phyloP scores from a whole-genome alignment of 768 basidiomycete genomes.

The Tubosaeta sp. region DNA sequence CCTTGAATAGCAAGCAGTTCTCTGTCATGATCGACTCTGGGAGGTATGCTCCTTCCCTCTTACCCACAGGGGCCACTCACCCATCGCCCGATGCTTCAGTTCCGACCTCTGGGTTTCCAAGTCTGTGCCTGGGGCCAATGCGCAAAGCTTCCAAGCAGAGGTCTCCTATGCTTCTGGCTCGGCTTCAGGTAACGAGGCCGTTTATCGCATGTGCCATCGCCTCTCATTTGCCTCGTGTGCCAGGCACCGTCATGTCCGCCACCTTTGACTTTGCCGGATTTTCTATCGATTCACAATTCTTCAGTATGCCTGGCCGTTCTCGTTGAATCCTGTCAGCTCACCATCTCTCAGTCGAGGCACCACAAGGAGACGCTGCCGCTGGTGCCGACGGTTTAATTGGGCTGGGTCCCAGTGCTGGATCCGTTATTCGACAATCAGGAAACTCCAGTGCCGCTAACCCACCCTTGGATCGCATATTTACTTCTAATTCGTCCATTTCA shows the following conservation, averaged over 20 bases:
- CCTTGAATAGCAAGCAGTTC: constrained; percentile 34
- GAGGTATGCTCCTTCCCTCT: constrained; percentile 30
- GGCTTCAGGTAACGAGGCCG: constrained; percentile 38
- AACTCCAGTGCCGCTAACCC: constrained; percentile 42
- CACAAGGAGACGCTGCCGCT: constrained; percentile 2
- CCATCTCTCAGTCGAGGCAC: constrained; percentile 18
- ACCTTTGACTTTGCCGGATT: constrained; percentile 31
- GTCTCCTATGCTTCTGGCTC: constrained; percentile 54
- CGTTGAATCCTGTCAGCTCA: constrained; percentile 1
- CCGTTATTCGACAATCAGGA: constrained; percentile 38
- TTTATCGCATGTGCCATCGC: background rate
- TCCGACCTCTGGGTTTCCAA: constrained; percentile 63
- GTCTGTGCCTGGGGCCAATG: constrained; percentile 35
- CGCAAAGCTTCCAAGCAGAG: constrained; percentile 35
- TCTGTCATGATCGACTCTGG: constrained; percentile 42
- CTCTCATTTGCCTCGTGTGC: background rate
- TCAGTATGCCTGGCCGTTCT: constrained; percentile 3
- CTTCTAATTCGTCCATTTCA: constrained; percentile 48
- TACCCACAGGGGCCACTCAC: background rate
- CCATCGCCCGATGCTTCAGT: constrained; percentile 38
- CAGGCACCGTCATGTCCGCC: constrained; percentile 30
- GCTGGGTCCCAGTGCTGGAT: constrained; percentile 60
- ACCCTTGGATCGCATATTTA: constrained; percentile 62
- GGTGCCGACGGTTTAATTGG: constrained; percentile 42
- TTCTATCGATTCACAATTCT: constrained; percentile 45